Base-by-base conservation (phyloP, 352 stramenopile species). In the Pseudoperonospora humuli region DNA sequence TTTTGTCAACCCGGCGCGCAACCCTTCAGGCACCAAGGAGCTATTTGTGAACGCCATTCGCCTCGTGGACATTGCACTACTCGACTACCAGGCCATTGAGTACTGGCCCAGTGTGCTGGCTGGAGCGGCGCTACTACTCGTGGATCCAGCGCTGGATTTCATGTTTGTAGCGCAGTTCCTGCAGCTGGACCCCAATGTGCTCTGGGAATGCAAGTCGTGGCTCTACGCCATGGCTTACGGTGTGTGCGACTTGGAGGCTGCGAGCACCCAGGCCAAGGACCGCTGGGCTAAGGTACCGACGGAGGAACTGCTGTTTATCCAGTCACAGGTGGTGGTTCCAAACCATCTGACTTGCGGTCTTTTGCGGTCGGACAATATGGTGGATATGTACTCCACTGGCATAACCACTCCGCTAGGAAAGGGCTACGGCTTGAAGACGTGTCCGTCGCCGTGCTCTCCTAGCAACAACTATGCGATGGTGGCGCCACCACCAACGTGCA, bases 171-270 rank as follows among this genome's bases (percentile, higher is more conserved):
- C 77, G 23, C 74, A 86, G 54, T 89, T 89, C 38, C 51, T 89
- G 21, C 77, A 89, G 47, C 55, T 89, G 8, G 77, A 89, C 41
- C 70, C 72, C 20, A 80, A 68, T 19, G 67, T 89, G 42, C 59
- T 89, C 14, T 89, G 75, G 75, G 77, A 89, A 25, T 89, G 77
- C 62, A 84, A 85, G 61, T 78, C 66, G 43, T 89, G 77, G 77
- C 65, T 89, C 13, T 74, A 82, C 36, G 48, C 57, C 8, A 67
- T 78, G 43, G 71, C 72, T 8, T 81, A 70, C 32, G 64, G 57
- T 3, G 42, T 86, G 14, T 80, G 57, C 20, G 76, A 88, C 24
- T 41, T 68, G 29, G 66, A 70, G 41, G 63, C 55, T 14, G 17
- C 37, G 10, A 53, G 57, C 20, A 70, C 56, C 14, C 72, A 81